phyloP scores from a whole-genome alignment of 371 early-diverging fungal species.

The Agmasoma carcini region DNA sequence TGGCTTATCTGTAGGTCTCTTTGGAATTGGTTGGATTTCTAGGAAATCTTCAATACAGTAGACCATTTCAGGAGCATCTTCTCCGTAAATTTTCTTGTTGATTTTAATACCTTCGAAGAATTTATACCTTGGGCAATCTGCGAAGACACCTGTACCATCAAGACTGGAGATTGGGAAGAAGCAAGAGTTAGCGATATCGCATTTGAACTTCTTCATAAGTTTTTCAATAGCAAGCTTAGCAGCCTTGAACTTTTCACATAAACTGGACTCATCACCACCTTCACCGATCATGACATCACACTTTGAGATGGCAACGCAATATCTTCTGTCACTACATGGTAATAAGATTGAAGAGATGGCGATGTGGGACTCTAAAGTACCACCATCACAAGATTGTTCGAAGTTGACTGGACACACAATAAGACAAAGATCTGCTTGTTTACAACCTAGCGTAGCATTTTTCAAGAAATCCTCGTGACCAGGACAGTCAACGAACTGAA shows the following conservation, averaged over 20 bases:
- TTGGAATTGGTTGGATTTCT: conserved; percentile 72
- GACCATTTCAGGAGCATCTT: conserved; percentile 64
- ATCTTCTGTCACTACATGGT: conserved; percentile 71
- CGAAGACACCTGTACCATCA: conserved; percentile 78
- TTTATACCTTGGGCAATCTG: conserved; percentile 58
- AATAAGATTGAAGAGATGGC: conserved; percentile 77
- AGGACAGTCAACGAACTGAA: conserved; percentile 75
- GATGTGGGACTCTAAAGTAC: conserved; percentile 91
- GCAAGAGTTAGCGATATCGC: conserved; percentile 74
- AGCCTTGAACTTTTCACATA: conserved; percentile 58
- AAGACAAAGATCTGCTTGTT: conserved; percentile 86
- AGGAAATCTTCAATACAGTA: conserved; percentile 84
- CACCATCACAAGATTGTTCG: conserved; percentile 55
- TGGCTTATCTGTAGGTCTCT: conserved; percentile 81
- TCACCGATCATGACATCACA: conserved; percentile 78
- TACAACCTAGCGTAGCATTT: conserved; percentile 98
- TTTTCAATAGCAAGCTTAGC: conserved; percentile 96
- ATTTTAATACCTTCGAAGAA: conserved; percentile 50
- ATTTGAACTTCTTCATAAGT: conserved; percentile 71
- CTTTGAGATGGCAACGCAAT: conserved; percentile 96
- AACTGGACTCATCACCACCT: conserved; percentile 7
- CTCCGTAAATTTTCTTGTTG: conserved; percentile 52
- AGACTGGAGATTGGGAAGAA: conserved; percentile 65
- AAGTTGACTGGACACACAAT: conserved; percentile 79
- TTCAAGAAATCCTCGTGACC: conserved; percentile 98